These are phyloP conservation scores for Cladosporium sp. DNA, from an alignment of 2,329 filamentous ascomycete species.

Conservation along the genomic window DNA sequence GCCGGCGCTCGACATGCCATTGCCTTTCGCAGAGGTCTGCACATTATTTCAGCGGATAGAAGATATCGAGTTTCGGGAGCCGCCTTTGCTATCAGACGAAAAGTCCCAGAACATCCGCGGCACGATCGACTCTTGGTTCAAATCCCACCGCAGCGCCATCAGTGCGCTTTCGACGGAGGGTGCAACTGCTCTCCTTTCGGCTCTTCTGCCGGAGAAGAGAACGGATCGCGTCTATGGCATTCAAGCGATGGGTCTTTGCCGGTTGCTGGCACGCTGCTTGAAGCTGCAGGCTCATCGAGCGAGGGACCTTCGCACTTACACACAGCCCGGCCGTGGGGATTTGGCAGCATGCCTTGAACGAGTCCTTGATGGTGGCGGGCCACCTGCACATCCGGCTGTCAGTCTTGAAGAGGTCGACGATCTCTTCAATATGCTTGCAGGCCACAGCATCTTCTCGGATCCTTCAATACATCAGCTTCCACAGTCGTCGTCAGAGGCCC, in stretches of 20 bases:
- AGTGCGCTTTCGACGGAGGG: constrained; percentile 51
- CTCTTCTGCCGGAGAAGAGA: constrained; percentile 69
- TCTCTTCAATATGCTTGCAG: constrained; percentile 61
- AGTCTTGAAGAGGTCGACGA: constrained; percentile 69
- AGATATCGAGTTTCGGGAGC: constrained; percentile 37
- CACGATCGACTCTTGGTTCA: constrained; percentile 63
- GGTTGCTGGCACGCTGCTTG: constrained; percentile 64
- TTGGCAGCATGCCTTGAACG: constrained; percentile 66
- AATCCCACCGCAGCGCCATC: constrained; percentile 54
- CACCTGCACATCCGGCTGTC: constrained; percentile 36
- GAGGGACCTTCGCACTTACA: constrained; percentile 60
- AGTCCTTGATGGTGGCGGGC: constrained; percentile 56
- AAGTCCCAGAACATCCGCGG: constrained; percentile 24
- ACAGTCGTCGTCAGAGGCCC: constrained; percentile 21
- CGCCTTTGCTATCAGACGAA: constrained; percentile 34
- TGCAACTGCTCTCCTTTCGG: constrained; percentile 64
- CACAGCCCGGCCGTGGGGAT: constrained; percentile 56
- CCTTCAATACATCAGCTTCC: constrained; percentile 44
- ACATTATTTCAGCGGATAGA: constrained; percentile 68
- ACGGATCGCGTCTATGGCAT: constrained; percentile 74
- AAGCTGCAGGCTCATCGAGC: constrained; percentile 58
- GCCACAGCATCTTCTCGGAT: constrained; percentile 66
- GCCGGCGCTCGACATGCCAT: constrained; percentile 47
- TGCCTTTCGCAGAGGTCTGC: constrained; percentile 67
- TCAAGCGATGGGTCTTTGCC: constrained; percentile 56